These are phyloP conservation scores for Nicotiana otophora DNA, from an alignment of 257 asterid species.

Conservation along the genomic window DNA sequence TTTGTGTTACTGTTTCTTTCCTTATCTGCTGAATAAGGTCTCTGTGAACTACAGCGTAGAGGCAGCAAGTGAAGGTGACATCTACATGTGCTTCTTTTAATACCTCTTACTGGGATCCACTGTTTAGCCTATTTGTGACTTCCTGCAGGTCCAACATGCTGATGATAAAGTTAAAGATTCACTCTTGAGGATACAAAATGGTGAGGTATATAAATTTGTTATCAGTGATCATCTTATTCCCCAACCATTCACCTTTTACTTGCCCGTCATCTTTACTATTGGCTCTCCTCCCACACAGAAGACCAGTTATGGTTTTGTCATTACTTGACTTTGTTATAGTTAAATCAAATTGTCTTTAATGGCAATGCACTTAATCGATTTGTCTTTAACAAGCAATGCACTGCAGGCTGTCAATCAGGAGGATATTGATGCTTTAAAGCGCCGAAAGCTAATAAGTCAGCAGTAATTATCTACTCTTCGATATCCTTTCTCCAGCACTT, in stretches of 20 bases:
- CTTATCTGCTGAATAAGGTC: slow-evolving; percentile 3
- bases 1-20: not conserved
- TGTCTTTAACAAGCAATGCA: not conserved
- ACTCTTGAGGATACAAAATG: slow-evolving; percentile 56
- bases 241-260: not conserved
- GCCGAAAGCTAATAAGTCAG: slow-evolving; percentile 65
- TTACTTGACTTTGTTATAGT: not conserved
- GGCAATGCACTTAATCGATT: not conserved
- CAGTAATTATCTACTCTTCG: slow-evolving; percentile 46
- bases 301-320: not conserved
- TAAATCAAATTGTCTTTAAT: too few species aligned
- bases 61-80: not conserved
- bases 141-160: slow-evolving; percentile 56
- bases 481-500: not conserved
- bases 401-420: slow-evolving; percentile 57
- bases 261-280: not conserved
- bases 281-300: not conserved
- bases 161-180: slow-evolving; percentile 67
- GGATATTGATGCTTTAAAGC: slow-evolving; percentile 75
- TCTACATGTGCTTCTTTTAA: not conserved
- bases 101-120: not conserved
- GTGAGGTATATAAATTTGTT: slow-evolving; percentile 46
- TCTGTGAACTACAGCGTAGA: not conserved
- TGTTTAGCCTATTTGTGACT: not conserved
- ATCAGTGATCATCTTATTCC: not conserved